phyloP scores from a whole-genome alignment of 2,329 filamentous ascomycete species.

The Neoascochyta sp. region DNA sequence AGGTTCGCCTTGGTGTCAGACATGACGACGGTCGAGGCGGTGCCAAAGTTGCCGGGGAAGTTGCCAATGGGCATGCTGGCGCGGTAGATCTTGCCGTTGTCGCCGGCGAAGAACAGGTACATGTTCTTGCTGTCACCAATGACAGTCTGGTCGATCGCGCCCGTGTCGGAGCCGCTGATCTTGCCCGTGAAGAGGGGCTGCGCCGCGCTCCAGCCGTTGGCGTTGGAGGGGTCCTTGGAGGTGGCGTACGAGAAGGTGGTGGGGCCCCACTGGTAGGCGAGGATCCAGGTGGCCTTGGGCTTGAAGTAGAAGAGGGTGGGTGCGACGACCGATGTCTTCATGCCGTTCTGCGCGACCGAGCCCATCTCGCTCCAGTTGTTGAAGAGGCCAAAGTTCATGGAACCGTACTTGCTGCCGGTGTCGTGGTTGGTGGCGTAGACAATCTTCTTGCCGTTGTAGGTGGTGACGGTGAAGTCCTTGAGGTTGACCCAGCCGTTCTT shows the following conservation, averaged over 20 bases:
- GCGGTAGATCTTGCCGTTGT: conserved; percentile 65
- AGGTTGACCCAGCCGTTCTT: conserved; percentile 54
- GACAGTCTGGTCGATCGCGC: conserved; percentile 60
- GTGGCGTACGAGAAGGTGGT: conserved; percentile 60
- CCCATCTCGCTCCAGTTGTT: conserved; percentile 52
- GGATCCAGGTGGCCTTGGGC: conserved; percentile 61
- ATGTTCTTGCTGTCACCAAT: conserved; percentile 60
- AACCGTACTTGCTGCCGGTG: conserved; percentile 49
- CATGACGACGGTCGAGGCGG: conserved; percentile 48
- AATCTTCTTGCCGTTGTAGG: conserved; percentile 57
- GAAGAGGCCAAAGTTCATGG: conserved; percentile 57
- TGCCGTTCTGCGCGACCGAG: conserved; percentile 51
- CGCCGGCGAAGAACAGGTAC: conserved; percentile 66
- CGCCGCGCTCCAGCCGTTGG: conserved; percentile 54
- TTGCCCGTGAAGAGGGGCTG: conserved; percentile 56
- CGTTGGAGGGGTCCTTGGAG: conserved; percentile 54
- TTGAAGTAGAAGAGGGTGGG: conserved; percentile 62
- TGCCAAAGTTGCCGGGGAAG: conserved; percentile 61
- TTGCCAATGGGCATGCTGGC: conserved; percentile 59
- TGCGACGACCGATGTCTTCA: conserved; percentile 50
- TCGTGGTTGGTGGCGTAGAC: conserved; percentile 57
- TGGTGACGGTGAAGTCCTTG: conserved; percentile 59
- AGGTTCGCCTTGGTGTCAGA: conserved; percentile 55
- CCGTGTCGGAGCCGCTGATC: conserved; percentile 51
- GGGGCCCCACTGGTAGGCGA: conserved; percentile 63